Percentiles rank a stretch among this genome's conserved stretches.
These are phyloP conservation scores for Panaeolus papilionaceus DNA, from an alignment of 768 basidiomycete genomes.

Conservation along the genomic window DNA sequence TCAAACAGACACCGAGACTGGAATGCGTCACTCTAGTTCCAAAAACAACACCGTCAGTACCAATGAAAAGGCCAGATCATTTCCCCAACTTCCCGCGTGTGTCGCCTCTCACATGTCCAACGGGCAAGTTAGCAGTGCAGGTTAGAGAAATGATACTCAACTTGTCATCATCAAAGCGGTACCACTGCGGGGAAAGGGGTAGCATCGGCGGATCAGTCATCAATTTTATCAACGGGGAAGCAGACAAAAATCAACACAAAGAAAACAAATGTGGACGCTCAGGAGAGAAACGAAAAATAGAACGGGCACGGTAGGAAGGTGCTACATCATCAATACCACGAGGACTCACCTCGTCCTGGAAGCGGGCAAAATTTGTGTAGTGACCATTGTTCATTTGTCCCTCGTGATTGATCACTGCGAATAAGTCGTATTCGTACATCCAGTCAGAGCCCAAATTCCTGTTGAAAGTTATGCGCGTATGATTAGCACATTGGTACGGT, in stretches of 20 bases:
- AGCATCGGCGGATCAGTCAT: slow-evolving; percentile 3
- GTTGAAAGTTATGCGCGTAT: not conserved
- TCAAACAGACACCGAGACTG: slow-evolving; percentile 68
- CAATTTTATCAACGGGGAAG: not conserved
- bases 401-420: slow-evolving; percentile 94
- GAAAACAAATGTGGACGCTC: not conserved
- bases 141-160: slow-evolving; percentile 39
- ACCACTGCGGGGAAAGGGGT: slow-evolving; percentile 65
- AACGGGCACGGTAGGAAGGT: slow-evolving; percentile 12
- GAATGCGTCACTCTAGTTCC: slow-evolving; percentile 70
- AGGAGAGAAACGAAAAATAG: slow-evolving; percentile 8
- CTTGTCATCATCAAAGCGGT: slow-evolving; percentile 95
- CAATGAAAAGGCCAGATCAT: slow-evolving; percentile 17
- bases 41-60: slow-evolving; percentile 19
- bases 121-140: not conserved
- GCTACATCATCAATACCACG: not conserved
- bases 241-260: not conserved
- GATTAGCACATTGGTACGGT: slow-evolving; percentile 1
- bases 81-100: not conserved
- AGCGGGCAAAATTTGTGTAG: slow-evolving; percentile 88
- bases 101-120: slow-evolving; percentile 1
- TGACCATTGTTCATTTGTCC: slow-evolving; percentile 95
- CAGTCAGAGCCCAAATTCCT: slow-evolving; percentile 55
- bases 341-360: slow-evolving; percentile 77
- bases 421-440: slow-evolving; percentile 90